phyloP scores from a whole-genome alignment of 2,329 filamentous ascomycete species.

The Periglandula ipomoeae region DNA sequence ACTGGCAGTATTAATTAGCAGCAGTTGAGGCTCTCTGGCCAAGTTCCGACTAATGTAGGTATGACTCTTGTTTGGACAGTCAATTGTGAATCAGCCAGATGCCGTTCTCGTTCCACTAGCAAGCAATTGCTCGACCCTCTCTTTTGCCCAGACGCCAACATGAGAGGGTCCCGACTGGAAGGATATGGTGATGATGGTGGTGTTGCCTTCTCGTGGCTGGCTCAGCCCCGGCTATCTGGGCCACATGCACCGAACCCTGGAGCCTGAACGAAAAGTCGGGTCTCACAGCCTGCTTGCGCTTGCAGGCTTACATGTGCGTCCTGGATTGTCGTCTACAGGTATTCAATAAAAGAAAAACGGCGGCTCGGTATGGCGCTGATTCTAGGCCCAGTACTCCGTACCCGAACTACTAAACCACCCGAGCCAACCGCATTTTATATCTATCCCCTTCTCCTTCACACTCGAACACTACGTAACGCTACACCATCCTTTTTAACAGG shows the following conservation, averaged over 20 bases:
- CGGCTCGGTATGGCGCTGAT: constrained; percentile 1
- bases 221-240: constrained; percentile 4
- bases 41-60: too few relatives aligned
- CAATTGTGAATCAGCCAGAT: too few relatives aligned
- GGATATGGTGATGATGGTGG: constrained; percentile 2
- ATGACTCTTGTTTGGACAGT: too few relatives aligned
- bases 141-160: neutral
- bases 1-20: too few relatives aligned
- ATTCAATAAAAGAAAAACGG: neutral
- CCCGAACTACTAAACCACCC: neutral
- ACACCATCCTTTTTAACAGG: neutral
- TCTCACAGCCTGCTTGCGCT: neutral
- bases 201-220: constrained; percentile 6
- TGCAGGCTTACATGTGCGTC: neutral
- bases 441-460: neutral
- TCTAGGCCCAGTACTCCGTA: neutral
- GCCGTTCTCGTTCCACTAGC: neutral
- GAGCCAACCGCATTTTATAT: neutral
- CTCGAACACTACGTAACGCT: neutral
- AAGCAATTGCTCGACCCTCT: neutral
- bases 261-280: constrained; percentile 2
- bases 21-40: too few relatives aligned
- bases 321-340: neutral
- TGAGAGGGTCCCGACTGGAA: constrained; percentile 4
- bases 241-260: neutral